Evolutionary conservation across 78 protist species (phyloP).

Genomic region (Pelomyxa schiedti): DNA sequence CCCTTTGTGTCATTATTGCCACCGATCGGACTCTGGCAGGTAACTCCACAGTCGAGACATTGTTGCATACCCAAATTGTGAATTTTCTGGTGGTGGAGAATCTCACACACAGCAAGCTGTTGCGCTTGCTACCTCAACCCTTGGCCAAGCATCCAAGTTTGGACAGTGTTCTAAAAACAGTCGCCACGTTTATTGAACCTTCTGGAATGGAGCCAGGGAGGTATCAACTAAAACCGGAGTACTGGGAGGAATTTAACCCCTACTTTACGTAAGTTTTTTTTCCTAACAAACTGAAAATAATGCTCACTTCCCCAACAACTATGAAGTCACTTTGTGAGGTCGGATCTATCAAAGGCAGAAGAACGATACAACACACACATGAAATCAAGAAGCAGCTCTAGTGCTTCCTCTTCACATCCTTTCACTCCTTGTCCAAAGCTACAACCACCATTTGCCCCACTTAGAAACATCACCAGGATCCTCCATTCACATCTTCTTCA

Average conservation of each 20-base stretch:
- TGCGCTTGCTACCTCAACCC: not conserved
- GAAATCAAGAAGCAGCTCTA: too few species aligned
- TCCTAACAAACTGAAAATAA: too few species aligned
- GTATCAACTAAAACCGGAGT: not conserved
- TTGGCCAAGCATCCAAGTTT: not conserved
- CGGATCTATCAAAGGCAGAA: conserved; percentile 7
- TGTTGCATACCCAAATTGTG: not conserved
- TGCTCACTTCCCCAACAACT: too few species aligned
- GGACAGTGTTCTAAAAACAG: not conserved
- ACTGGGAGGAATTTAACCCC: conserved; percentile 19
- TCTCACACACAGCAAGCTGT: not conserved
- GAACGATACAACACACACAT: not conserved
- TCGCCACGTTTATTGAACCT: conserved; percentile 1
- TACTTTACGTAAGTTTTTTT: too few species aligned
- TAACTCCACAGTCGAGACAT: not conserved
- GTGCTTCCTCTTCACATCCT: too few species aligned
- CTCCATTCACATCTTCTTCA: too few species aligned
- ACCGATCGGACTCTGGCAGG: conserved; percentile 16
- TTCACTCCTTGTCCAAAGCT: too few species aligned
- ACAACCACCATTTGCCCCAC: too few species aligned
- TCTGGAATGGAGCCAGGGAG: conserved; percentile 7
- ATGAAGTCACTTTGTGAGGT: not conserved
- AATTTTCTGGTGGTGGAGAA: not conserved
- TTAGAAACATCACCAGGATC: too few species aligned
- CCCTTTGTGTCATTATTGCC: too few species aligned